Conservation (phyloP, 2,329 filamentous ascomycete species). For the Zymoseptoria crescenta region DNA sequence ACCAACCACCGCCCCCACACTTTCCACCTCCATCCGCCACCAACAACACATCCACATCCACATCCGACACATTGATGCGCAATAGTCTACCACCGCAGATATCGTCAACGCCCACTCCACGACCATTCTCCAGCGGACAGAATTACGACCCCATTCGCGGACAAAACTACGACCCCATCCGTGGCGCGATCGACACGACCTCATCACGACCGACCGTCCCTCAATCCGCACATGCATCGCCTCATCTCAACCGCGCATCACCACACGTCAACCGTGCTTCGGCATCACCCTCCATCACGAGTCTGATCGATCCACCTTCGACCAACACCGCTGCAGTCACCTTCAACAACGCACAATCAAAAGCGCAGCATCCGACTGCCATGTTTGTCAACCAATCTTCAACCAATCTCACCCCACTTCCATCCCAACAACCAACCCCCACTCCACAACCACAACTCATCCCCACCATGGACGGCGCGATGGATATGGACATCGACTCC, state of each 20-base stretch:
- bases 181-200: constrained; percentile 47
- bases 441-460: constrained; percentile 3
- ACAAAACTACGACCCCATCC: constrained; percentile 80
- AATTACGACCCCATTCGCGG: constrained; percentile 83
- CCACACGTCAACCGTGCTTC: constrained; percentile 61
- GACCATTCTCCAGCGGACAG: constrained; percentile 58
- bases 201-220: constrained; percentile 16
- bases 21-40: constrained; percentile 4
- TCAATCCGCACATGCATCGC: constrained; percentile 32
- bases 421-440: constrained; percentile 10
- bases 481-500: constrained; percentile 26
- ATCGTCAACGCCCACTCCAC: constrained; percentile 33
- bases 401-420: neutral
- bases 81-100: constrained; percentile 32
- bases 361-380: constrained; percentile 12
- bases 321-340: constrained; percentile 4
- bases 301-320: constrained; percentile 66
- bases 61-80: constrained; percentile 10
- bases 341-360: constrained; percentile 17
- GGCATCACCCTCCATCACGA: constrained; percentile 84
- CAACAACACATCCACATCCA: neutral
- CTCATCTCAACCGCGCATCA: constrained; percentile 48
- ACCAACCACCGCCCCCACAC: constrained; percentile 17
- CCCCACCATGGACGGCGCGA: constrained; percentile 21
- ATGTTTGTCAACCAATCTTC: neutral